These are phyloP conservation scores for Parachaetomium inaequale DNA, from an alignment of 495 filamentous ascomycete genomes.

Conservation along the genomic window DNA sequence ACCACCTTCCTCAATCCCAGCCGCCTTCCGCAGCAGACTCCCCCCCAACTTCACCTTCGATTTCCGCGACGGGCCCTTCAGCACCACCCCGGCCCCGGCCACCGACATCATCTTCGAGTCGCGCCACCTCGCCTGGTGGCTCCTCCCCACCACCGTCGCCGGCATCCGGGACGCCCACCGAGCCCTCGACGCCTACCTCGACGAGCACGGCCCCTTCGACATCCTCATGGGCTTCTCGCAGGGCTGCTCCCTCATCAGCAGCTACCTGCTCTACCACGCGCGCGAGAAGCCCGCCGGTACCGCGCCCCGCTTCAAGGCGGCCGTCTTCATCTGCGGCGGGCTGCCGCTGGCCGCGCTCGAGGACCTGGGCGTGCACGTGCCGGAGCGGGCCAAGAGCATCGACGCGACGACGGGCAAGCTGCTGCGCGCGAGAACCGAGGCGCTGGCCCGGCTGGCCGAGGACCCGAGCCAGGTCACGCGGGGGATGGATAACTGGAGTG, in stretches of 20 bases:
- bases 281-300: slow-evolving; percentile 29
- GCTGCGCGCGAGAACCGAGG: slow-evolving; percentile 29
- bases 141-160: slow-evolving; percentile 33
- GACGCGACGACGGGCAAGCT: slow-evolving; percentile 30
- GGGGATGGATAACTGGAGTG: slow-evolving; percentile 31
- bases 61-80: slow-evolving; percentile 53
- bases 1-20: slow-evolving; percentile 27
- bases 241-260: slow-evolving; percentile 51
- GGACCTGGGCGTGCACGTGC: slow-evolving; percentile 49
- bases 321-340: slow-evolving; percentile 58
- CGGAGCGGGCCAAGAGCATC: slow-evolving; percentile 40
- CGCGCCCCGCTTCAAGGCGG: slow-evolving; percentile 53
- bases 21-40: slow-evolving; percentile 33
- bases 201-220: slow-evolving; percentile 56
- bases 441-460: slow-evolving; percentile 29
- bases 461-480: slow-evolving; percentile 28
- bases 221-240: slow-evolving; percentile 59
- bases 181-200: slow-evolving; percentile 49
- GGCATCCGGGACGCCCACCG: slow-evolving; percentile 39
- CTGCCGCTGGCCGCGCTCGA: slow-evolving; percentile 48
- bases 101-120: slow-evolving; percentile 52
- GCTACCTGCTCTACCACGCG: slow-evolving; percentile 42
- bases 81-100: slow-evolving; percentile 46
- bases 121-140: slow-evolving; percentile 49
- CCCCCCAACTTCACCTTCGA: slow-evolving; percentile 45